Conservation (phyloP, 106 monocot species). For the Allium cepa region DNA sequence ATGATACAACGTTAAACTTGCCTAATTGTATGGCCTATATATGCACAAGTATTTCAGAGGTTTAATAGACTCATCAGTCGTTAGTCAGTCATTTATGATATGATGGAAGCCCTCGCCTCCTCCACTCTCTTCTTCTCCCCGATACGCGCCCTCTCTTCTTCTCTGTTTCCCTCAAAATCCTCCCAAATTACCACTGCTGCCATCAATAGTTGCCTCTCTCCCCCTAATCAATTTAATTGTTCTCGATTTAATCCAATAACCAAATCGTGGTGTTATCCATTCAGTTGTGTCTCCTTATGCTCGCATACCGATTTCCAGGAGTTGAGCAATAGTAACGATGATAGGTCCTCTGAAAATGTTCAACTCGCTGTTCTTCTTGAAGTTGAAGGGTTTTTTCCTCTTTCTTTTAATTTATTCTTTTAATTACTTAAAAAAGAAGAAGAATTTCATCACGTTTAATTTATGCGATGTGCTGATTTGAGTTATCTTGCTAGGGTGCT, state of each 20-base stretch:
- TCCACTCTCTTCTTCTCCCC: constrained; percentile 10
- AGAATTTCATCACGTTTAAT: not conserved
- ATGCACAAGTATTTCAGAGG: no score
- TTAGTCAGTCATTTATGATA: no score
- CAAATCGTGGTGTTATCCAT: constrained; percentile 10
- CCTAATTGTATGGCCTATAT: no score
- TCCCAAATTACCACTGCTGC: constrained; percentile 10
- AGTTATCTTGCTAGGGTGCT: constrained; percentile 50
- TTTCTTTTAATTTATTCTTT: not conserved
- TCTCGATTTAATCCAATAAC: no score
- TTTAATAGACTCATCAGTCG: no score
- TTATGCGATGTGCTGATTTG: not conserved
- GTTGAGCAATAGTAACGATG: no score
- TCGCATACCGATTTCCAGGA: not conserved
- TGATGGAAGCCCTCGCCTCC: not conserved
- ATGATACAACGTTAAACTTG: no score
- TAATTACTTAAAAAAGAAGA: not conserved
- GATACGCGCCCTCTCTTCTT: constrained; percentile 5
- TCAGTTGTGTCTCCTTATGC: constrained; percentile 10
- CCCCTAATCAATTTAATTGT: not conserved
- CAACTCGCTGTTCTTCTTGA: constrained; percentile 51
- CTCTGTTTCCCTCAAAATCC: not conserved
- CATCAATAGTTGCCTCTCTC: constrained; percentile 2
- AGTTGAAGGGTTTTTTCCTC: constrained; percentile 44
- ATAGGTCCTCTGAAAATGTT: not conserved